Base-by-base conservation (phyloP, 495 filamentous ascomycete genomes). In the Peziza echinospora region DNA sequence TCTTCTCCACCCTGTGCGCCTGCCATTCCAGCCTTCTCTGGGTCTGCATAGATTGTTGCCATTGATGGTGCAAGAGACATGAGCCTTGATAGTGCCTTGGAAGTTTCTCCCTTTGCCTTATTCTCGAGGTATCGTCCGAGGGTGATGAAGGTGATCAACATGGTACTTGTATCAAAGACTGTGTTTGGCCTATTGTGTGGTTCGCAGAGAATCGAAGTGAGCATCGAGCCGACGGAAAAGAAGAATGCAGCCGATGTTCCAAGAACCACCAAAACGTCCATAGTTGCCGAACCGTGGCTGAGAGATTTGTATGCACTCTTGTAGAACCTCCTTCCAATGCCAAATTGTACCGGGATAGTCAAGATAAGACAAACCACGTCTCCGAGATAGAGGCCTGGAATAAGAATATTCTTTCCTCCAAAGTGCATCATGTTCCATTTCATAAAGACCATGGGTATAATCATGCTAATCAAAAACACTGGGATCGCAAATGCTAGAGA, bases 211-310 rank as follows among this genome's bases (percentile, higher is more conserved):
- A 96, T 55, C 5, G 84, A 84, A 25, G 94, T 76, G 10, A 76
- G 11, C 85, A 99, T 96, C 9, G 84, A 79, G 37, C 80, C 75
- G 51, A 83, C 63, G 59, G 87, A 94, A 64, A 94, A 99, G 62
- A 96, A 93, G 67, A 94, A 97, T 2, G 89, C 89, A n/a, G 86
- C 80, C 0, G 84, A 93, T 16, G 91, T 99, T 9, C 89, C 89
- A 4, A 96, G 62, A 43, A 91, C 82, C 28, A 99, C 84, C 4
- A 99, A 68, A 1, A 99, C 87, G 56, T 99, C 89, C 89, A 99
- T 99, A 1, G 89, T 96, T 1, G 89, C 86, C 2, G 83, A 79
- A 8, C 77, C 71, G 59, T 99, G 91, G 54, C 77, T 79, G 43
- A 99, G 60, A 1, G 84, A 91, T 56, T 84, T 92, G 59, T 69